phyloP scores from a whole-genome alignment of 768 basidiomycete species.

The Coprinopsis sp. region DNA sequence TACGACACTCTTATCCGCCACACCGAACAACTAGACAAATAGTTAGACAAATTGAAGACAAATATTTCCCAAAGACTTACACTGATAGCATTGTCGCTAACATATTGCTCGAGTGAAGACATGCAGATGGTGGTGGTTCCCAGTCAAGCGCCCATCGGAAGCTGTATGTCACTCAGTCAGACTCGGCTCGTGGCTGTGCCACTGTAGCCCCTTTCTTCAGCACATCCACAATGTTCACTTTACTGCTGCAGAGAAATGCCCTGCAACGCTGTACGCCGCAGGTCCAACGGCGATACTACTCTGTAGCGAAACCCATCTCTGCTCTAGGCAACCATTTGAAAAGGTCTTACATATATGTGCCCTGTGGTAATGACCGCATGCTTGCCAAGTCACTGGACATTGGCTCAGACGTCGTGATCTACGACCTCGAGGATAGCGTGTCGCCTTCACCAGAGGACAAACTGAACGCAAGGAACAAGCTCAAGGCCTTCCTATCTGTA shows the following conservation, averaged over 20 bases:
- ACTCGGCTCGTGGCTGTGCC: constrained; percentile 14
- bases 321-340: constrained; percentile 19
- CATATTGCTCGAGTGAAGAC: constrained; percentile 65
- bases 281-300: neutral
- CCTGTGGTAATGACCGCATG: constrained; percentile 76
- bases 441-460: constrained; percentile 63
- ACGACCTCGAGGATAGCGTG: constrained; percentile 88
- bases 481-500: constrained; percentile 55
- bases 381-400: constrained; percentile 67
- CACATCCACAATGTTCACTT: neutral
- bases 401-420: constrained; percentile 71
- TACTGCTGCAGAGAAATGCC: neutral
- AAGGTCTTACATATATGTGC: constrained; percentile 76
- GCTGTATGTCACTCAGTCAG: no score
- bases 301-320: neutral
- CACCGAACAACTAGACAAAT: constrained; percentile 63
- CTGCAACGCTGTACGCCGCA: neutral
- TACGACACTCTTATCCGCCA: constrained; percentile 78
- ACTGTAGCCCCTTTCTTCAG: neutral
- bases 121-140: no score
- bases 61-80: constrained; percentile 34
- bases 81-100: constrained; percentile 72
- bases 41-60: constrained; percentile 2
- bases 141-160: no score
- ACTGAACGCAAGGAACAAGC: constrained; percentile 48